A percentile compares a stretch with the other conserved stretches of the same genome.
These are phyloP conservation scores for Xylaria sp. DNA, from an alignment of 2,329 filamentous ascomycete species.

Conservation along the genomic window DNA sequence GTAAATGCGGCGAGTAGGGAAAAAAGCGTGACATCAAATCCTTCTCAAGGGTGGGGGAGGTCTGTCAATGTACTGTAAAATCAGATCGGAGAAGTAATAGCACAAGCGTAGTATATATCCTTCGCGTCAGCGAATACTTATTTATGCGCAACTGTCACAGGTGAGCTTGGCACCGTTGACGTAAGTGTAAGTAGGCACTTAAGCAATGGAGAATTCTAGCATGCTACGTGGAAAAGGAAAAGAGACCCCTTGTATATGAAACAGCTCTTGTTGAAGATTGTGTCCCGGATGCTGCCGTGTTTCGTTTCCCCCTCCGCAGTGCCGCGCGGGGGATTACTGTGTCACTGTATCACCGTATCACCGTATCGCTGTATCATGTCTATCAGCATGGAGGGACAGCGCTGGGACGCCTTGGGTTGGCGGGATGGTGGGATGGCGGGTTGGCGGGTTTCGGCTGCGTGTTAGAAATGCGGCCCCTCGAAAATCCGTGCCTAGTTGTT, in stretches of 20 bases:
- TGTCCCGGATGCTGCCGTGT: slow-evolving; percentile 18
- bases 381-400: background rate
- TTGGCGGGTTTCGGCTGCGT: slow-evolving; percentile 5
- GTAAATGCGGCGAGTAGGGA: background rate
- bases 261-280: slow-evolving; percentile 23
- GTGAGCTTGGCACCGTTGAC: background rate
- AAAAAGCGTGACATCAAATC: background rate
- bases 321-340: background rate
- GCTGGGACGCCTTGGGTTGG: background rate
- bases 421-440: background rate
- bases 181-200: too few relatives aligned
- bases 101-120: background rate
- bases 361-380: background rate
- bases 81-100: too few relatives aligned
- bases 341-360: slow-evolving; percentile 12
- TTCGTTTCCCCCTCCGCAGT: slow-evolving; percentile 19
- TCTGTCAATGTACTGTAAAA: too few relatives aligned
- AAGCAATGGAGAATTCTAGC: too few relatives aligned
- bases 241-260: slow-evolving; percentile 16
- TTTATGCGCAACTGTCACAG: background rate
- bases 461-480: slow-evolving; percentile 4
- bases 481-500: slow-evolving; percentile 19
- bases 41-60: too few relatives aligned
- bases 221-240: too few relatives aligned
- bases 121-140: background rate